Percentiles rank a stretch among this genome's conserved stretches.
Conservation (phyloP, 75 land plant species). For the Pinus albicaulis region DNA sequence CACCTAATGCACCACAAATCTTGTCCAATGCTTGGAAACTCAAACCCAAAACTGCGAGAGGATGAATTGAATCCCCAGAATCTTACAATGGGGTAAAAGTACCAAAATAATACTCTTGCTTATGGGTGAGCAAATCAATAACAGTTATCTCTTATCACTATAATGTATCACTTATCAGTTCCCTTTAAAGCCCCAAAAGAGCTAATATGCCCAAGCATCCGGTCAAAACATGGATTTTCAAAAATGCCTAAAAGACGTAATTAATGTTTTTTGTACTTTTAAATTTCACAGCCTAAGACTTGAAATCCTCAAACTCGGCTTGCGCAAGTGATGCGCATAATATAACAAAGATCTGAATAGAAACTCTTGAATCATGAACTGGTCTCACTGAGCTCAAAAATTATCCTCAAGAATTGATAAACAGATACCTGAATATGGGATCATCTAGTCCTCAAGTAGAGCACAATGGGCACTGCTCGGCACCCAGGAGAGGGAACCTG, state of each 20-base stretch:
- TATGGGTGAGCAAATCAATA: too few relatives aligned
- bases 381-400: neutral
- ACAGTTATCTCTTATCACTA: too few relatives aligned
- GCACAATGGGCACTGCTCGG: conserved; percentile 31
- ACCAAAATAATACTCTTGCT: neutral
- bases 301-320: neutral
- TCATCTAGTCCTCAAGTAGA: conserved; percentile 19
- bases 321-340: neutral
- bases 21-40: neutral
- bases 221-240: neutral
- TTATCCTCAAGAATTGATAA: neutral
- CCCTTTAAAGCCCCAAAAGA: too few relatives aligned
- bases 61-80: neutral
- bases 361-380: neutral
- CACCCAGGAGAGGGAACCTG: conserved; percentile 20
- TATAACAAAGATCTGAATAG: neutral
- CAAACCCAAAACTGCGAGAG: neutral
- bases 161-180: too few relatives aligned
- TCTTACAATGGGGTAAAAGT: neutral
- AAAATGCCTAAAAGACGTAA: neutral
- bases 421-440: neutral
- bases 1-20: neutral
- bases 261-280: neutral
- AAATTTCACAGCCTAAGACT: neutral
- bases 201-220: neutral